Base-by-base conservation (phyloP, 352 stramenopile genomes). In the Lagenidium giganteum region DNA sequence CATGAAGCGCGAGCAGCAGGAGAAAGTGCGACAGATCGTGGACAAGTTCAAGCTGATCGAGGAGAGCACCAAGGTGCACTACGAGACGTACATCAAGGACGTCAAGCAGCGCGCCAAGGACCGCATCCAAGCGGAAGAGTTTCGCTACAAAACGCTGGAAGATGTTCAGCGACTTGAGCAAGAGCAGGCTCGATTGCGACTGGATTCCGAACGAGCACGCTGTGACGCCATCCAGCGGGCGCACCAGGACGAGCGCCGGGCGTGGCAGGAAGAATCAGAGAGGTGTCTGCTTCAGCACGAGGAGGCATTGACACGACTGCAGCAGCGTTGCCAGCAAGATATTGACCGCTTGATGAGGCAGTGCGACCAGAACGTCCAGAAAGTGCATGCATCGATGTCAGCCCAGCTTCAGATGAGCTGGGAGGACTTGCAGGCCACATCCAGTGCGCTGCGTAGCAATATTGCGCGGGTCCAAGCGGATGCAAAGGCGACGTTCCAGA, bases 1-100 rank as follows among this genome's bases (percentile, higher is more conserved):
- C 29, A 81, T 90, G 64, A 87, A 93, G 51, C 59, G 70, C 21
- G 64, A 87, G 9, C 78, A 90, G 24, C 48, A 69, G 1, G 41
- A 61, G 31, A 69, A 70, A 21, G 47, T 93, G 26, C 39, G 49
- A 22, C 30, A 54, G 31, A 83, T 93, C 40, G 42, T 87, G 7
- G 62, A 65, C 9, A 47, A 69, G 8, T 88, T 74, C 28, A 77
- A 67, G 17, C 34, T 34, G 4, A 73, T 90, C 31, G 80, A 90
- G 43, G 51, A 56, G 9, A 55, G 85, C 21, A 87, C 70, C 16
- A 69, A 67, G 23, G 23, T 32, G 4, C 66, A 81, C 30, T 85
- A 88, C 35, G 79, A 89, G 34, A 45, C 32, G 8, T 59, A 69
- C 42, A 63, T 92, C 17, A 34, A 28, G 18, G 62, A 60, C 3